These are phyloP conservation scores for Phyllostachys edulis DNA, from an alignment of 176 grass and related monocot species.

Conservation along the genomic window DNA sequence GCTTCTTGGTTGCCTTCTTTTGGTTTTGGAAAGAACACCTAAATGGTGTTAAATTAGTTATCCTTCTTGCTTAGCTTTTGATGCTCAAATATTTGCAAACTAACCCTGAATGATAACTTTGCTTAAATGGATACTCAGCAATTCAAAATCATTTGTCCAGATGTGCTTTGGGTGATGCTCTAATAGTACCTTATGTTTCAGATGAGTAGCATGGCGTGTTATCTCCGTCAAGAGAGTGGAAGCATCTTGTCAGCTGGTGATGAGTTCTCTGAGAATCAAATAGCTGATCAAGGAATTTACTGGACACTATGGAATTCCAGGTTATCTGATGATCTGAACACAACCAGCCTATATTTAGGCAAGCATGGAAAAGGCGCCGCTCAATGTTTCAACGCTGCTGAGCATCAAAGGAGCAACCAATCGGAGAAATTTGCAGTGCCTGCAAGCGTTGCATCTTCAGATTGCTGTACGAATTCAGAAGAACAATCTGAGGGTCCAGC, in stretches of 20 bases:
- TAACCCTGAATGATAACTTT: background rate
- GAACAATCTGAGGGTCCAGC: slow-evolving; percentile 18
- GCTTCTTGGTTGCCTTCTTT: background rate
- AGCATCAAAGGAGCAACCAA: background rate
- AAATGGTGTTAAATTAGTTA: background rate
- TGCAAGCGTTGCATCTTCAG: background rate
- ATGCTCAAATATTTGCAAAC: background rate
- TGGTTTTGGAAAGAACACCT: background rate
- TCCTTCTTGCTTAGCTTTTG: background rate
- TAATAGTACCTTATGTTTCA: slow-evolving; percentile 18
- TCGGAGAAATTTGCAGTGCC: background rate
- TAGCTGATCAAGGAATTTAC: slow-evolving; percentile 8
- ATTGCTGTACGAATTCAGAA: slow-evolving; percentile 19
- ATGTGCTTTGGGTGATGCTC: background rate
- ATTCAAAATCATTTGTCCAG: background rate
- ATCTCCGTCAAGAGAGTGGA: slow-evolving; percentile 28
- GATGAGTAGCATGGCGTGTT: slow-evolving; percentile 45
- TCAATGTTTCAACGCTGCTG: background rate
- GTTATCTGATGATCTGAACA: background rate
- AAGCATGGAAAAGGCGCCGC: background rate
- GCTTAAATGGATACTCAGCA: background rate
- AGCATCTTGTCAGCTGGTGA: slow-evolving; percentile 11
- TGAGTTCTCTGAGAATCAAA: slow-evolving; percentile 27
- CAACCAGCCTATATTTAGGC: background rate
- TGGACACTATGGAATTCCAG: slow-evolving; percentile 37